These are phyloP conservation scores for Penicillium decumbens DNA, from an alignment of 2,329 filamentous ascomycete genomes.

Conservation along the genomic window DNA sequence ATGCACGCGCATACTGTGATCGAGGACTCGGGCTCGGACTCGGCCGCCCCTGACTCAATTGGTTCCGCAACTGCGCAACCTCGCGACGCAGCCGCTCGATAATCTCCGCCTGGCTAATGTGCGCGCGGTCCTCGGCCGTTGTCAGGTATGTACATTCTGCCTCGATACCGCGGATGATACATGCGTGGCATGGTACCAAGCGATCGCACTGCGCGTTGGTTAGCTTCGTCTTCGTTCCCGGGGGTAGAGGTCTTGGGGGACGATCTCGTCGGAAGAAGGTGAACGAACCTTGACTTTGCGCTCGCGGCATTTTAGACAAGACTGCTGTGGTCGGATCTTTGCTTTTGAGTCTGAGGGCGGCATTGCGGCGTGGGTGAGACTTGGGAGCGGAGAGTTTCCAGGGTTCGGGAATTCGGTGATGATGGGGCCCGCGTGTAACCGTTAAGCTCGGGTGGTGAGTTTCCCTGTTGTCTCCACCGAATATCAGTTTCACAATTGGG, in stretches of 20 bases:
- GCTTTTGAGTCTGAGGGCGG: constrained; percentile 12
- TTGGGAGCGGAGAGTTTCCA: background rate
- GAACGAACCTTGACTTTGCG: constrained; percentile 28
- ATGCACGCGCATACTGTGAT: background rate
- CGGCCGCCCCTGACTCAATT: constrained; percentile 9
- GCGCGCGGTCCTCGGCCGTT: constrained; percentile 56
- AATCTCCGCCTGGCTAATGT: constrained; percentile 54
- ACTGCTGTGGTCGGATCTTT: constrained; percentile 28
- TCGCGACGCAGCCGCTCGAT: constrained; percentile 27
- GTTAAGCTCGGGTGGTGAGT: background rate
- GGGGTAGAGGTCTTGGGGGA: too few relatives aligned
- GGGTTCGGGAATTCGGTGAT: background rate
- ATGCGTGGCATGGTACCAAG: constrained; percentile 26
- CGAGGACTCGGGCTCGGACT: background rate
- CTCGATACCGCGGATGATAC: constrained; percentile 25
- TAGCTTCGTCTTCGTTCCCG: background rate
- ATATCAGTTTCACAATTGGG: background rate
- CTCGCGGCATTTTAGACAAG: constrained; percentile 28
- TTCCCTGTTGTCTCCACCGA: background rate
- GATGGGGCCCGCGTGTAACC: background rate
- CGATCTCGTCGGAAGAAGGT: too few relatives aligned
- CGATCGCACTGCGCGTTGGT: constrained; percentile 25
- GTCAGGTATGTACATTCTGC: constrained; percentile 29
- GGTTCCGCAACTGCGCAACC: constrained; percentile 19
- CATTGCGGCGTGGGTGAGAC: background rate